Conservation (phyloP, 352 stramenopile genomes). For the Bremia lactucae region DNA sequence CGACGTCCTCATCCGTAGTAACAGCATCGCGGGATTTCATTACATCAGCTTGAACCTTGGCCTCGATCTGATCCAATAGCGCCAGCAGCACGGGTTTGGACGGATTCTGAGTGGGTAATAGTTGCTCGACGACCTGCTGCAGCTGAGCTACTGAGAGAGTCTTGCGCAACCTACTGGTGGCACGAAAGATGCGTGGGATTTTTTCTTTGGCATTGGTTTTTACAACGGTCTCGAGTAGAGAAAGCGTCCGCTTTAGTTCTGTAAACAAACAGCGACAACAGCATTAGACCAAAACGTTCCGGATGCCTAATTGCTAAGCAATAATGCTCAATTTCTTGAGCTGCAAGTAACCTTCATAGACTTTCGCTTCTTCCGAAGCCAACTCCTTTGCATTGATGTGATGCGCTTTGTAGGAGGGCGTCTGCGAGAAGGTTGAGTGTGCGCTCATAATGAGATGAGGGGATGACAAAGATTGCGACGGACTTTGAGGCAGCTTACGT, state of each 20-base stretch:
- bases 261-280: conserved; percentile 6
- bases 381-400: conserved; percentile 37
- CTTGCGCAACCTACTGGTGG: conserved; percentile 74
- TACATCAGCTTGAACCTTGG: conserved; percentile 18
- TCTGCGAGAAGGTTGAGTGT: conserved; percentile 69
- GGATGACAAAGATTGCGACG: background rate
- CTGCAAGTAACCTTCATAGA: conserved; percentile 43
- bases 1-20: conserved; percentile 28
- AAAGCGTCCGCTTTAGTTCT: conserved; percentile 72
- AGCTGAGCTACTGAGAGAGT: conserved; percentile 56
- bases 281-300: too few relatives aligned
- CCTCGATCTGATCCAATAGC: conserved; percentile 37
- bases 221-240: conserved; percentile 62
- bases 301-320: too few relatives aligned
- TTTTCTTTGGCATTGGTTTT: conserved; percentile 83
- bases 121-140: conserved; percentile 39
- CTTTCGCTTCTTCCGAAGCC: conserved; percentile 39
- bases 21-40: conserved; percentile 2
- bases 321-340: background rate
- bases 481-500: too few relatives aligned
- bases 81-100: conserved; percentile 43
- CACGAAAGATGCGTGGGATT: conserved; percentile 65
- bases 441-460: conserved; percentile 34
- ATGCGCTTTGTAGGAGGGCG: conserved; percentile 40
- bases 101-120: conserved; percentile 51